phyloP scores from a whole-genome alignment of 2,329 filamentous ascomycete species.

The Akanthomyces dipterigenus region DNA sequence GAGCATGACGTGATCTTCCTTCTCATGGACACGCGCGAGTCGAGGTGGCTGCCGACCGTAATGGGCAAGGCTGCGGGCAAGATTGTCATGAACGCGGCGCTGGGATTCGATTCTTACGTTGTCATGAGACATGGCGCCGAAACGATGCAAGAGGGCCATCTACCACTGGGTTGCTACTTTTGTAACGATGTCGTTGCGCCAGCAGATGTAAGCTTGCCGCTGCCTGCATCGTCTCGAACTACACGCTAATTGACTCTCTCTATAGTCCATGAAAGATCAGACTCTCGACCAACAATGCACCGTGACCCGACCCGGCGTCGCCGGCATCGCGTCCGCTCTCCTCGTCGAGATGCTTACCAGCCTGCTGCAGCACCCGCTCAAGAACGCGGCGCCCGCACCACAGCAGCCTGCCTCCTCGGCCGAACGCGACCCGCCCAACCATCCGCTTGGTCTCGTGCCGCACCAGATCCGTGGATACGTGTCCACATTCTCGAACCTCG shows the following conservation, averaged over 20 bases:
- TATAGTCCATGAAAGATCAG: slow-evolving; percentile 82
- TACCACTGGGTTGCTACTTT: slow-evolving; percentile 89
- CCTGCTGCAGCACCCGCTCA: slow-evolving; percentile 76
- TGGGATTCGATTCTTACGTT: slow-evolving; percentile 94
- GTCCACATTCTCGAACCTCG: slow-evolving; percentile 64
- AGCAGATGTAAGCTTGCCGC: slow-evolving; percentile 64
- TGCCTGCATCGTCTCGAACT: background rate
- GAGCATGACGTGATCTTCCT: slow-evolving; percentile 89
- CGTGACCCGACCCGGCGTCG: slow-evolving; percentile 87
- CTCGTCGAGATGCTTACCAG: slow-evolving; percentile 87
- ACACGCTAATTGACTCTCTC: slow-evolving; percentile 6
- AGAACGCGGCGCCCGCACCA: slow-evolving; percentile 55
- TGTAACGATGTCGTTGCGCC: slow-evolving; percentile 97
- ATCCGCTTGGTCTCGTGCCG: slow-evolving; percentile 63
- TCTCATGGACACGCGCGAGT: slow-evolving; percentile 95
- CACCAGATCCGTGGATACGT: slow-evolving; percentile 77
- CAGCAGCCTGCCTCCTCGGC: slow-evolving; percentile 28
- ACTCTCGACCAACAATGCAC: slow-evolving; percentile 98
- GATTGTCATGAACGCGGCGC: slow-evolving; percentile 91
- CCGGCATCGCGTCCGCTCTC: slow-evolving; percentile 83
- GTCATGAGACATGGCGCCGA: slow-evolving; percentile 90
- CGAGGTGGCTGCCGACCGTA: slow-evolving; percentile 88
- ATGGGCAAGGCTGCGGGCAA: slow-evolving; percentile 92
- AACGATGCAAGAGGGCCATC: slow-evolving; percentile 45
- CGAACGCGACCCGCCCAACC: slow-evolving; percentile 49